Evolutionary conservation across 441 rosid species (phyloP), one percentile per base, ranked within the genome.

Genomic region (Jatropha multifida): DNA sequence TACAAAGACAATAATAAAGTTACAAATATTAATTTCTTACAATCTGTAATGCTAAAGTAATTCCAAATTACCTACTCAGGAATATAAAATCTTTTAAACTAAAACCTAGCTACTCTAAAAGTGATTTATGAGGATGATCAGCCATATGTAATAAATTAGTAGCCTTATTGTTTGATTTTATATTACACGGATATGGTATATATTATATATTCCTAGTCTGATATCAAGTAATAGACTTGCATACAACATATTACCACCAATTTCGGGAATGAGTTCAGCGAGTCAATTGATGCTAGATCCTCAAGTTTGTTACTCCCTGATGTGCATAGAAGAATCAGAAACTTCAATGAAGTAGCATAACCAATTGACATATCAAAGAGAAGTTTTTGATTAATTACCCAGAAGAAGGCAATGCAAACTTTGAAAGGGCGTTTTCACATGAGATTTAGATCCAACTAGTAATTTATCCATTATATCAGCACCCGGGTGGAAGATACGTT

Each of bases 401-500:
- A 93, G 77, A 81, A 93, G 92, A 85, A 95, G 98, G 82, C 93
- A 93, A 42, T 77, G 83, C 79, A 95, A 74, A 73, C 82, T 93
- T 73, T 90, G 89, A 82, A 95, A 95, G 3, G 88, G 91, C 27
- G 69, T 74, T 83, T 82, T 74, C 52, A 76, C 76, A 49, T 58
- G 60, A 51, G 88, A 79, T 62, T 85, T 87, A 72, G 68, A 77
- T 68, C 74, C 74, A 65, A 74, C 38, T 3, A 78, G 75, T 79
- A 59, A 71, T 66, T 81, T 72, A 17, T 68, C 58, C 27, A 81
- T 63, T 41, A 78, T 64, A 76, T 79, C 78, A 63, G 69, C 73
- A 76, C 75, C 85, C 77, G 92, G 93, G 86, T 84, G 83, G 84
- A 74, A 85, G 73, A 93, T 83, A 67, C 0, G 70, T 69, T 87